Conservation (phyloP, 2,329 filamentous ascomycete genomes). For the Stemphylium beticola region DNA sequence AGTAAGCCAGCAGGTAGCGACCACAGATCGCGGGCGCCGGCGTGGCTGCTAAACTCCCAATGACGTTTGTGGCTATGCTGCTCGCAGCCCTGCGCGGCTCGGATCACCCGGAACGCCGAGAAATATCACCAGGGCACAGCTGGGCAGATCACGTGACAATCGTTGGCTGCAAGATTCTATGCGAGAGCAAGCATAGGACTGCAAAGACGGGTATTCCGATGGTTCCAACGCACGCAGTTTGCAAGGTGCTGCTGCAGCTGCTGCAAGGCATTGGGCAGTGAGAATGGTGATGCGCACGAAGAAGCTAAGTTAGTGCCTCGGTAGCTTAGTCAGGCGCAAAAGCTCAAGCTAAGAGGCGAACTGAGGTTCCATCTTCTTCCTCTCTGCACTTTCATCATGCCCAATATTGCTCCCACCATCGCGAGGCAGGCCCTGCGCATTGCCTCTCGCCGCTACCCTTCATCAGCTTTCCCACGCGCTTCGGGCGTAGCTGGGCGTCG, state of each 20-base stretch:
- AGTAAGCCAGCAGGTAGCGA: constrained; percentile 8
- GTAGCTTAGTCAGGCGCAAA: constrained; percentile 4
- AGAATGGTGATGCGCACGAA: not conserved
- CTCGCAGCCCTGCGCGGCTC: constrained; percentile 5
- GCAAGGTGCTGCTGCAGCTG: not conserved
- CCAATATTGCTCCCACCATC: constrained; percentile 65
- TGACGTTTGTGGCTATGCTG: constrained; percentile 18
- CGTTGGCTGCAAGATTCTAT: not conserved
- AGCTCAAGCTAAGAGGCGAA: constrained; percentile 8
- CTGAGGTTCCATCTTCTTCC: constrained; percentile 5
- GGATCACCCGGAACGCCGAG: constrained; percentile 13
- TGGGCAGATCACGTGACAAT: not conserved
- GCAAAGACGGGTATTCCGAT: not conserved
- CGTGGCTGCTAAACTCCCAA: constrained; percentile 27
- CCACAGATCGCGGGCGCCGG: constrained; percentile 33
- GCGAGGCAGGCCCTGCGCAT: constrained; percentile 75
- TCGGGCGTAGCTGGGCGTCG: constrained; percentile 57
- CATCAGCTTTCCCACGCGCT: constrained; percentile 49
- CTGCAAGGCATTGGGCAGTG: not conserved
- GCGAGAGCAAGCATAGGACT: not conserved
- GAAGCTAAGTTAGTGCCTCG: not conserved
- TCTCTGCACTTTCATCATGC: constrained; percentile 48
- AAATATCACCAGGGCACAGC: not conserved
- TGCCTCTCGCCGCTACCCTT: constrained; percentile 59
- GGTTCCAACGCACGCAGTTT: not conserved